A percentile compares a stretch with the other conserved stretches of the same genome.
These are phyloP conservation scores for Neurospora sp. DNA, from an alignment of 495 filamentous ascomycete genomes.

Conservation along the genomic window DNA sequence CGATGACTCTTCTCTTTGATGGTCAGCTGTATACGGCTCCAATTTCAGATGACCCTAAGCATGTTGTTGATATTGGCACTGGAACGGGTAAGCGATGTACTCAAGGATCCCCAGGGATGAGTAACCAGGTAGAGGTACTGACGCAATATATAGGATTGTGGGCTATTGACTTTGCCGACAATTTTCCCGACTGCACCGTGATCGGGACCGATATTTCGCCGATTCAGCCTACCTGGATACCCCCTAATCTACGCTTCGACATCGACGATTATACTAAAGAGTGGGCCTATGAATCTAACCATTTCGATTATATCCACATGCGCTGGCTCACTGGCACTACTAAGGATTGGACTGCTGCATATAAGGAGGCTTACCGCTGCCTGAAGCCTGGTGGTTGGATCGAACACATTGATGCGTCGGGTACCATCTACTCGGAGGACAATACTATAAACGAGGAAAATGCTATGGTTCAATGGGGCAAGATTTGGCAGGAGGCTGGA, in stretches of 20 bases:
- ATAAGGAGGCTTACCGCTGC: constrained; percentile 9
- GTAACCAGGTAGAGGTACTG: neutral
- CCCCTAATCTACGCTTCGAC: constrained; percentile 37
- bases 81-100: constrained; percentile 6
- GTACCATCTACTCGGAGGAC: too few relatives aligned
- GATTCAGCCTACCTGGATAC: constrained; percentile 39
- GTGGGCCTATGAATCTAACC: too few relatives aligned
- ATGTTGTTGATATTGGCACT: constrained; percentile 11
- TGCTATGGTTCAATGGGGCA: too few relatives aligned
- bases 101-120: neutral
- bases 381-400: constrained; percentile 30
- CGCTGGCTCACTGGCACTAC: too few relatives aligned
- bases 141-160: neutral
- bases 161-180: neutral
- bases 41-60: constrained; percentile 1
- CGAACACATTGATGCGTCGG: constrained; percentile 11
- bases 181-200: constrained; percentile 37
- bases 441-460: too few relatives aligned
- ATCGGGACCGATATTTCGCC: constrained; percentile 55
- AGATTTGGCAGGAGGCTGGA: too few relatives aligned
- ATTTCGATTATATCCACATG: too few relatives aligned
- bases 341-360: too few relatives aligned
- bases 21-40: constrained; percentile 6
- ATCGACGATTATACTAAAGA: constrained; percentile 37
- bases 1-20: constrained; percentile 4